Evolutionary conservation across 768 basidiomycete genomes (phyloP).

Genomic region (Russula foetens): DNA sequence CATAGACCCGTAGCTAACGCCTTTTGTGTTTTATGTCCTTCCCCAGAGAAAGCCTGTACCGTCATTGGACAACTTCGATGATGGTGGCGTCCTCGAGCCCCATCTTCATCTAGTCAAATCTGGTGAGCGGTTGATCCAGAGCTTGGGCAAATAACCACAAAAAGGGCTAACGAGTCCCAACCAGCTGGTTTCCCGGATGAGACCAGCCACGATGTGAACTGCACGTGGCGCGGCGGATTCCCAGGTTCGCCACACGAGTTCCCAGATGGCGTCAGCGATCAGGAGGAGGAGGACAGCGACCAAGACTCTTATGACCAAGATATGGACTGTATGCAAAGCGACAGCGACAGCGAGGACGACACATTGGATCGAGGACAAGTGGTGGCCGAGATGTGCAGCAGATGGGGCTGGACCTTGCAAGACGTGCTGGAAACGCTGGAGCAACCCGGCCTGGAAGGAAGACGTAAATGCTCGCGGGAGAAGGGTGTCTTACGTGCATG

Average conservation of each 20-base stretch:
- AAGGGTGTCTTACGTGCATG: constrained; percentile 18
- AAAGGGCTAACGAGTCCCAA: constrained; percentile 4
- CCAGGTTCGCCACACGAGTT: constrained; percentile 11
- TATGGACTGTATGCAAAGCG: constrained; percentile 10
- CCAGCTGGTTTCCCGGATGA: constrained; percentile 7
- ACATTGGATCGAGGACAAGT: constrained; percentile 10
- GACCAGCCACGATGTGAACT: neutral
- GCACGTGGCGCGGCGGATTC: constrained; percentile 13
- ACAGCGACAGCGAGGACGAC: constrained; percentile 14
- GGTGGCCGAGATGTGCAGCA: constrained; percentile 17
- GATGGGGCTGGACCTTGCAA: constrained; percentile 18
- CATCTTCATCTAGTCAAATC: constrained; percentile 4
- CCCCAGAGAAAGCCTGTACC: constrained; percentile 17
- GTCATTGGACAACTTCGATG: constrained; percentile 10
- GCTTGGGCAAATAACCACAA: neutral
- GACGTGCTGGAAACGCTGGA: constrained; percentile 18
- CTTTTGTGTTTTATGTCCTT: too few relatives aligned
- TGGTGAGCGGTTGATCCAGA: constrained; percentile 9
- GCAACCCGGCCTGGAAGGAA: constrained; percentile 13
- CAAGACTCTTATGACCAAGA: constrained; percentile 16
- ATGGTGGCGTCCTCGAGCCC: neutral
- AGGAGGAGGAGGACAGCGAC: constrained; percentile 17
- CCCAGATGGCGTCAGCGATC: constrained; percentile 12
- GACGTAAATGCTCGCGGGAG: constrained; percentile 18
- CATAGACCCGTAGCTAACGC: neutral